Percentiles rank a stretch among this genome's conserved stretches.
These are phyloP conservation scores for Pyrus communis DNA, from an alignment of 306 rosid species.

Conservation along the genomic window DNA sequence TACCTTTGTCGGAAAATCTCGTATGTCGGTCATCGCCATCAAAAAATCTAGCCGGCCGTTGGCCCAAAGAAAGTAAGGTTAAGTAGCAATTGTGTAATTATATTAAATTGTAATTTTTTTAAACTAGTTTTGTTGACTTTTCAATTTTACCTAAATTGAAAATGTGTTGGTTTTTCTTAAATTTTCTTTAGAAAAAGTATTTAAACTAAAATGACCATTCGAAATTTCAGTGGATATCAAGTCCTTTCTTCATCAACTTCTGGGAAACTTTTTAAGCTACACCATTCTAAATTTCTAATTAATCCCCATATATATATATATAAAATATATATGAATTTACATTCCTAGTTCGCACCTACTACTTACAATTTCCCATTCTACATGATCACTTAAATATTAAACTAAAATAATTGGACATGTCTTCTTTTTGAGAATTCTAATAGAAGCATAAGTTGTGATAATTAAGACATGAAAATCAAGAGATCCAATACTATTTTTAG, in stretches of 20 bases:
- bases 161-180: too few relatives aligned
- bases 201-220: background rate
- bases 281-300: too few relatives aligned
- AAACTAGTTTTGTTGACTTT: too few relatives aligned
- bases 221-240: background rate
- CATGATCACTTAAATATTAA: background rate
- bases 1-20: too few relatives aligned
- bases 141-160: too few relatives aligned
- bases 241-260: background rate
- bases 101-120: too few relatives aligned
- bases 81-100: too few relatives aligned
- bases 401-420: background rate
- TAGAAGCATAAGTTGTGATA: background rate
- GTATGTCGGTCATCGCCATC: too few relatives aligned
- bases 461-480: background rate
- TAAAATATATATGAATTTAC: background rate
- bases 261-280: background rate
- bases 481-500: background rate
- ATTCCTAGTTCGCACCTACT: conserved; percentile 32
- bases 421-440: background rate
- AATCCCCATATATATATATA: background rate
- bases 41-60: too few relatives aligned
- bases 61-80: too few relatives aligned
- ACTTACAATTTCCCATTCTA: conserved; percentile 12
- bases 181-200: too few relatives aligned